Percentiles rank a stretch among this genome's conserved stretches.
phyloP scores from a whole-genome alignment of 176 grass and related monocot genomes.

The Triticum aestivum region IWGSC_CS_RefSeq_v2.1 NC_057810.1:10905651-10906150 shows the following conservation, averaged over 20 bases:
- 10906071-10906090: background rate
- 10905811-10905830: background rate
- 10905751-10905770: no score
- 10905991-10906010: slow-evolving; percentile 30
- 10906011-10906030: background rate
- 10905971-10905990: slow-evolving; percentile 46
- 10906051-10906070: slow-evolving; percentile 37
- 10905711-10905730: background rate
- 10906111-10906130: slow-evolving; percentile 37
- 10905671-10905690: no score
- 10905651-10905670: no score
- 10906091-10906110: slow-evolving; percentile 53
- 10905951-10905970: slow-evolving; percentile 30
- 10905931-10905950: background rate
- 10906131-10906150: slow-evolving; percentile 9
- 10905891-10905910: background rate
- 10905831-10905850: background rate
- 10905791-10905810: background rate
- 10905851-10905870: slow-evolving; percentile 20
- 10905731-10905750: no score
- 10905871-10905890: slow-evolving; percentile 18
- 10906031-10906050: background rate
- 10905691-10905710: no score
- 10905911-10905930: slow-evolving; percentile 21
- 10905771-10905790: background rate